Evolutionary conservation across 805 yeast genomes (phyloP).

Genomic region (Kazachstania taianensis): DNA sequence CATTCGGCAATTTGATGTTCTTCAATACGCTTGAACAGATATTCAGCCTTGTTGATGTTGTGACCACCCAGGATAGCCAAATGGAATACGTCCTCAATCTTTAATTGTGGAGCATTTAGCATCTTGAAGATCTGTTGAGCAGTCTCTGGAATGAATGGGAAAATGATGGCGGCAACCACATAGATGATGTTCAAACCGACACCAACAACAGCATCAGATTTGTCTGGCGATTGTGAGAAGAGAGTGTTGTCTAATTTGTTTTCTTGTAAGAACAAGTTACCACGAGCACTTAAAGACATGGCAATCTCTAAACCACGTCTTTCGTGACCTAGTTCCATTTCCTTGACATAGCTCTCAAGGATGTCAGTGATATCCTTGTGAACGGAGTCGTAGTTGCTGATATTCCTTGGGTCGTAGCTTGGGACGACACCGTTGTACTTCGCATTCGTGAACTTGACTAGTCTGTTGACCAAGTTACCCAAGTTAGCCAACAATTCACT

Average conservation of each 20-base stretch:
- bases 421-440: conserved; percentile 91
- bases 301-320: conserved; percentile 88
- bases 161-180: conserved; percentile 68
- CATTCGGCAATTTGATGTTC: conserved; percentile 79
- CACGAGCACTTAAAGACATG: conserved; percentile 84
- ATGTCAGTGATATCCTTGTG: conserved; percentile 52
- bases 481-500: conserved; percentile 88
- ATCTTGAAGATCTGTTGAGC: conserved; percentile 59
- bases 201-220: conserved; percentile 85
- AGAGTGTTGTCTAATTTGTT: conserved; percentile 87
- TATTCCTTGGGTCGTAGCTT: conserved; percentile 38
- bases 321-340: conserved; percentile 69
- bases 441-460: conserved; percentile 79
- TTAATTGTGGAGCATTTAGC: conserved; percentile 70
- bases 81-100: conserved; percentile 68
- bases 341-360: conserved; percentile 50
- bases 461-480: conserved; percentile 93
- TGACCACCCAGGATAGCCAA: conserved; percentile 69
- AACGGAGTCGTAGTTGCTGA: conserved; percentile 38
- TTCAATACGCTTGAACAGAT: conserved; percentile 86
- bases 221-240: conserved; percentile 63
- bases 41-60: conserved; percentile 81
- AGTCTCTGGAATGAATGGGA: conserved; percentile 88
- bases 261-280: conserved; percentile 92
- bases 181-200: conserved; percentile 84